Conservation (phyloP, 1,139 yeast genomes). For the Kodamaea ohmeri region DNA sequence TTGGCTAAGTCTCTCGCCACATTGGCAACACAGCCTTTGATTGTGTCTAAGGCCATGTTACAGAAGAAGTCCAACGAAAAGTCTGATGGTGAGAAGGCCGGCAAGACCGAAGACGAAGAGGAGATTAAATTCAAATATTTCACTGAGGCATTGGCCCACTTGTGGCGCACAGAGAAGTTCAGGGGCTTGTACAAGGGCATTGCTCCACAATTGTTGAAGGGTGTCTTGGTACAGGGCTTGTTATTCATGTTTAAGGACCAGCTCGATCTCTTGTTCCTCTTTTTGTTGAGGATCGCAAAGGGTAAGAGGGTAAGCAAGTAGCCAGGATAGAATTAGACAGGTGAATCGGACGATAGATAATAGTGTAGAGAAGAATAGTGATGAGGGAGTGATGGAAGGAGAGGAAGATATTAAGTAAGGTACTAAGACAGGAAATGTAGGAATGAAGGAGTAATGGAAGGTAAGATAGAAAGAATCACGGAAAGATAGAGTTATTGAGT, state of each 20-base stretch:
- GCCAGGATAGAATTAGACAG: no score
- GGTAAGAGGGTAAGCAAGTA: slow-evolving; percentile 8
- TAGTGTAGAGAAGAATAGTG: no score
- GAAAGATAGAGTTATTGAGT: no score
- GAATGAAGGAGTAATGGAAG: no score
- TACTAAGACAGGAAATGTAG: no score
- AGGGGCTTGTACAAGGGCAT: slow-evolving; percentile 71
- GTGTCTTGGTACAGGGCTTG: slow-evolving; percentile 81
- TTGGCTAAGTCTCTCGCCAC: slow-evolving; percentile 81
- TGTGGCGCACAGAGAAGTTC: slow-evolving; percentile 51
- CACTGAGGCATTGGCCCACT: slow-evolving; percentile 50
- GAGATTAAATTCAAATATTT: slow-evolving; percentile 43
- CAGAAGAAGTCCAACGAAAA: slow-evolving; percentile 47
- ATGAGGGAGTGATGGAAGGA: no score
- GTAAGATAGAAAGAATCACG: no score
- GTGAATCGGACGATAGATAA: no score
- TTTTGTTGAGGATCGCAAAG: slow-evolving; percentile 36
- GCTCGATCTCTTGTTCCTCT: slow-evolving; percentile 45
- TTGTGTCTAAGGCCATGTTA: slow-evolving; percentile 78
- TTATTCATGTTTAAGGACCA: slow-evolving; percentile 82
- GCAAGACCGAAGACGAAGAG: slow-evolving; percentile 17
- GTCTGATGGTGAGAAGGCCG: no score
- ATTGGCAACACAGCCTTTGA: slow-evolving; percentile 76
- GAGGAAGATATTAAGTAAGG: no score
- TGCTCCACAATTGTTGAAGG: slow-evolving; percentile 78